Evolutionary conservation across 176 grass and related monocot species (phyloP).

Genomic region (Ampelocalamus luodianensis): DNA sequence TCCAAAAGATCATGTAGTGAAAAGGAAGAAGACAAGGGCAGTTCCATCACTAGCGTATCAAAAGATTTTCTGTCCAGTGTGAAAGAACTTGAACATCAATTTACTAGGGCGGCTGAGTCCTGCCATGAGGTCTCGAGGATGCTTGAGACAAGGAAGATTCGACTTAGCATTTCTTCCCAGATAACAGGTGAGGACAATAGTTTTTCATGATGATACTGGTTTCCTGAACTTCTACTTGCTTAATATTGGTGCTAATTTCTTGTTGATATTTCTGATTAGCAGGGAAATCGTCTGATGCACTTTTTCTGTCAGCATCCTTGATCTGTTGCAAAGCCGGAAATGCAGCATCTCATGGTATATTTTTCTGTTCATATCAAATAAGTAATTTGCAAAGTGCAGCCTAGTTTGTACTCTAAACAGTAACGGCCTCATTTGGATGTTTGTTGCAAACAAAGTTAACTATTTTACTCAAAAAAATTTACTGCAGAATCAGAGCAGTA

Average conservation of each 20-base stretch:
- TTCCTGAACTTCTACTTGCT: neutral
- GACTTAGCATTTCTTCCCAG: conserved; percentile 45
- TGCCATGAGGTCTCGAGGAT: conserved; percentile 70
- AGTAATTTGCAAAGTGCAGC: conserved; percentile 1
- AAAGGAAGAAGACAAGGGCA: conserved; percentile 43
- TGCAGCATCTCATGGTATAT: conserved; percentile 51
- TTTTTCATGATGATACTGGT: neutral
- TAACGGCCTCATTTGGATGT: conserved; percentile 11
- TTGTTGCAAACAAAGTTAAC: neutral
- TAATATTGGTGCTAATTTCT: conserved; percentile 24
- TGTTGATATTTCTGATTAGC: conserved; percentile 2
- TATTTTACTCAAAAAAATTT: conserved; percentile 39
- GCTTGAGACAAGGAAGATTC: conserved; percentile 70
- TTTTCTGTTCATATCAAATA: neutral
- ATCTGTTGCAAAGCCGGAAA: conserved; percentile 50
- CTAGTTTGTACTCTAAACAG: neutral
- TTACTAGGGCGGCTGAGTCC: conserved; percentile 57
- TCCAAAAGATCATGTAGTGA: conserved; percentile 27
- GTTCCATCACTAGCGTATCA: conserved; percentile 38
- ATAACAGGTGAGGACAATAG: conserved; percentile 49
- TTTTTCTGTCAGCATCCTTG: conserved; percentile 41
- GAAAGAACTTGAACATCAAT: conserved; percentile 62
- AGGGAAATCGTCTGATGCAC: conserved; percentile 47
- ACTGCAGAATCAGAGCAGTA: conserved; percentile 51
- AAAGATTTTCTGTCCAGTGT: conserved; percentile 58